Base-by-base conservation (phyloP, 352 stramenopile species). In the Peronospora destructor region DNA sequence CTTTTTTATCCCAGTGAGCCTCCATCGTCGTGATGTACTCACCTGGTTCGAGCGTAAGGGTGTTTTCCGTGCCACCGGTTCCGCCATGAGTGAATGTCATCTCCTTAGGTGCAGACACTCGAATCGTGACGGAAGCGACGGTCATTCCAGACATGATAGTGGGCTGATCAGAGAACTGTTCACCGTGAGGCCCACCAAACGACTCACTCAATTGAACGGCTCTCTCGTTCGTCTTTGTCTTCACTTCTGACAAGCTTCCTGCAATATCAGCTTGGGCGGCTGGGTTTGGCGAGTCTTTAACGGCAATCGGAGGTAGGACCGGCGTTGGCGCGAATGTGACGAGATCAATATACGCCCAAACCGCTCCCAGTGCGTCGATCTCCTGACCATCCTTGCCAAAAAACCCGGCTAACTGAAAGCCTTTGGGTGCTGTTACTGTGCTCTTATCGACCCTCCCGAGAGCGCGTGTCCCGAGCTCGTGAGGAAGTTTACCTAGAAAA, bases 401-500 rank as follows among this genome's bases (percentile, higher is more conserved):
- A 25, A 54, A 47, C 2, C 47, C 37, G 0, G 21, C 47, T 0
- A 47, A 32, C 32, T 54, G 47, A 23, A 54, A 54, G 13, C 38
- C 47, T 40, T 45, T 10, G 16, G 47, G 47, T 0, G 47, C 37
- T 34, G 37, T 54, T n/a, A 47, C 9, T 1, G 38, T 47, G 0
- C 6, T 17, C 37, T 46, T 45, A 19, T 11, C 1, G 30, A 53
- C 5, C 60, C 55, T 4, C 55, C 60, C 1, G 60, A 35, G 0
- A 68, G 32, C 3, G 56, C 45, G 14, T 62, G 61, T 5, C 49
- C 60, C 1, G 39, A 36, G n/a, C 45, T 68, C 13, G 60, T 68
- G 2, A 46, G 6, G 19, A 68, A 58, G 17, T 54, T 62, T 0
- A 68, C 19, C 30, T 56, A 65, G 26, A 67, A 59, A 23, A 67